A percentile compares a stretch with the other conserved stretches of the same genome.
Conservation (phyloP, 2,329 filamentous ascomycete species). For the Fusarium mundagurra region DNA sequence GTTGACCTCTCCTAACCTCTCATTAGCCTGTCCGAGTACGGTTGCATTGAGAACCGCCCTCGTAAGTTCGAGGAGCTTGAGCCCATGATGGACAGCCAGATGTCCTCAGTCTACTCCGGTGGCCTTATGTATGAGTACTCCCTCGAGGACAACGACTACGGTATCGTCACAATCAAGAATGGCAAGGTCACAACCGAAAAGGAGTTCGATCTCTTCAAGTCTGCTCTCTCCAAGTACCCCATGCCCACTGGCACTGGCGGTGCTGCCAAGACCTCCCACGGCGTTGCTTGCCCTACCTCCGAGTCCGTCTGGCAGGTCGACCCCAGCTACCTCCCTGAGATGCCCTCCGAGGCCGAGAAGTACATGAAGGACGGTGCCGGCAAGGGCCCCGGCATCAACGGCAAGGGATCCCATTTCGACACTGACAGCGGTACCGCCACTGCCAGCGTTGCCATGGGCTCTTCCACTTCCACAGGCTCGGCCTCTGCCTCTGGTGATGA, state of each 20-base stretch:
- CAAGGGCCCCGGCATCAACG: constrained; percentile 61
- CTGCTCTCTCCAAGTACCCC: constrained; percentile 59
- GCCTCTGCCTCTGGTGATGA: constrained; percentile 28
- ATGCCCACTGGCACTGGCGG: constrained; percentile 62
- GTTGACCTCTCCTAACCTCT: background rate
- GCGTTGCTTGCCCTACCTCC: constrained; percentile 60
- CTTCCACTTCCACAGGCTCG: constrained; percentile 43
- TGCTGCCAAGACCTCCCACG: constrained; percentile 57
- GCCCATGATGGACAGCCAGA: constrained; percentile 82
- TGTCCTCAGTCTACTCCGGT: constrained; percentile 92
- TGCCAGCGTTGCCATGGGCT: constrained; percentile 49
- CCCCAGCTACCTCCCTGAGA: constrained; percentile 59
- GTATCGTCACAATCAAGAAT: constrained; percentile 75
- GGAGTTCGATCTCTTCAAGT: constrained; percentile 69
- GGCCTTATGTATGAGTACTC: constrained; percentile 97
- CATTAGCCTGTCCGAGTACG: constrained; percentile 83
- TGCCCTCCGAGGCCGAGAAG: constrained; percentile 61
- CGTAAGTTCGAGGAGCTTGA: constrained; percentile 84
- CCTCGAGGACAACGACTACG: constrained; percentile 80
- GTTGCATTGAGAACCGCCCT: constrained; percentile 79
- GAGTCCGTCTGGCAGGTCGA: constrained; percentile 63
- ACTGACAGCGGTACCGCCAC: constrained; percentile 59
- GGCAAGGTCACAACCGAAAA: constrained; percentile 61
- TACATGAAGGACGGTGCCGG: constrained; percentile 66
- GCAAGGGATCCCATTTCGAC: constrained; percentile 64